Evolutionary conservation across 192 early-diverging fungal species (phyloP).

Genomic region (Entomortierella parvispora): DNA sequence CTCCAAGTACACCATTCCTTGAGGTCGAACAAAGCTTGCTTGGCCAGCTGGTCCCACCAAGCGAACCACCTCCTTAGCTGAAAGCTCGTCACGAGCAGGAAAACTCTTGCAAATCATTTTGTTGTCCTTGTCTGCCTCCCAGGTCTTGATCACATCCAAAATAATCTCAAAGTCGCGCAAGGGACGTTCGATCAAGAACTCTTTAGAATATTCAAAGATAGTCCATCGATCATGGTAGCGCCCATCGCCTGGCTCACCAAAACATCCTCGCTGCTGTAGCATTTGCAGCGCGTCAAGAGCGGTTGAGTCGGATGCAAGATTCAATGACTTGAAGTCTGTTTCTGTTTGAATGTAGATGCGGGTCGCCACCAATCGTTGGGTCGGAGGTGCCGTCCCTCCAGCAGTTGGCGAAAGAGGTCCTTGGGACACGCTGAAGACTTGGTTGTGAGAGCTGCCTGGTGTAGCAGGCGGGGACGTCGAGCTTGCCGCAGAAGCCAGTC

Average conservation of each 20-base stretch:
- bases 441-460: conserved; percentile 12
- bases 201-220: conserved; percentile 90
- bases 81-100: conserved; percentile 66
- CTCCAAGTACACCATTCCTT: conserved; percentile 77
- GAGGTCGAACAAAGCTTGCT: conserved; percentile 49
- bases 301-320: conserved; percentile 78
- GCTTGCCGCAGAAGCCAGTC: neutral
- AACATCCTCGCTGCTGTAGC: conserved; percentile 66
- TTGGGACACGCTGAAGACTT: conserved; percentile 4
- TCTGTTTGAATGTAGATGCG: conserved; percentile 92
- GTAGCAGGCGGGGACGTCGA: conserved; percentile 27
- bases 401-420: conserved; percentile 9
- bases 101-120: conserved; percentile 83
- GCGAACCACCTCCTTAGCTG: conserved; percentile 61
- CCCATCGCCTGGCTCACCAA: conserved; percentile 57
- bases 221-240: conserved; percentile 76
- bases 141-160: conserved; percentile 80
- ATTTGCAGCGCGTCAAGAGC: conserved; percentile 78
- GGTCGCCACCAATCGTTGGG: conserved; percentile 67
- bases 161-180: conserved; percentile 92
- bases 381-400: neutral
- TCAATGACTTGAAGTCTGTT: conserved; percentile 78
- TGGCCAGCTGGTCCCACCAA: conserved; percentile 44
- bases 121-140: conserved; percentile 84
- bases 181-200: conserved; percentile 83